These are phyloP conservation scores for Macadamia tetraphylla DNA, from an alignment of 164 flowering plant species.

Conservation along the genomic window DNA sequence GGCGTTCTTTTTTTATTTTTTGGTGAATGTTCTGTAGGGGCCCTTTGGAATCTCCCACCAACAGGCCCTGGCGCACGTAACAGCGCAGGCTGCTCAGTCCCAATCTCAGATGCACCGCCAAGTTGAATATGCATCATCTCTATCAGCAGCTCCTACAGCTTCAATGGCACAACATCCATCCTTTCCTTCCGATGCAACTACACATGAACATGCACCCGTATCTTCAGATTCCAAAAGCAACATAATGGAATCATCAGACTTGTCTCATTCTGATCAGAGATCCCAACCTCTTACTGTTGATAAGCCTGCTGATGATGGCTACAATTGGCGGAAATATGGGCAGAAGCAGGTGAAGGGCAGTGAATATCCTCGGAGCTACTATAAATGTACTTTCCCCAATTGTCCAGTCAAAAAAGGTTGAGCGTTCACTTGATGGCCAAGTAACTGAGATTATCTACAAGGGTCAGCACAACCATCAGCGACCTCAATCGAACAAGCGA, in stretches of 20 bases:
- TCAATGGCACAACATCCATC: constrained; percentile 23
- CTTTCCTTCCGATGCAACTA: constrained; percentile 18
- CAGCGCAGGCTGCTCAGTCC: constrained; percentile 79
- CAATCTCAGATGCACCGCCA: constrained; percentile 50
- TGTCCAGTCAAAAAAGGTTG: constrained; percentile 95
- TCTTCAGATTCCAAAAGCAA: constrained; percentile 29
- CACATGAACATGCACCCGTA: constrained; percentile 29
- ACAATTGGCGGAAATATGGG: constrained; percentile 96
- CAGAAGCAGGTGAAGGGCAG: constrained; percentile 95
- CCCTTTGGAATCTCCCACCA: constrained; percentile 91
- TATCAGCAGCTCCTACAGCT: constrained; percentile 23
- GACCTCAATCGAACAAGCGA: constrained; percentile 49
- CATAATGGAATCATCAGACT: constrained; percentile 33
- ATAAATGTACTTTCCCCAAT: constrained; percentile 68
- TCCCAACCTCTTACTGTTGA: constrained; percentile 40
- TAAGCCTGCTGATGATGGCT: constrained; percentile 79
- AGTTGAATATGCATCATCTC: constrained; percentile 36
- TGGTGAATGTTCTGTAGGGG: constrained; percentile 37
- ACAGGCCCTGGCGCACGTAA: constrained; percentile 89
- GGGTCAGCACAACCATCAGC: constrained; percentile 82
- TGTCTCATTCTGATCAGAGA: constrained; percentile 47
- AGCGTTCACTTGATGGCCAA: constrained; percentile 77
- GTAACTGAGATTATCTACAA: constrained; percentile 85
- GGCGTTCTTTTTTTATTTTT: constrained; percentile 3
- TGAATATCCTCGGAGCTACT: constrained; percentile 88